These are phyloP conservation scores for Talaromyces trachyspermus DNA, from an alignment of 495 filamentous ascomycete species.

Conservation along the genomic window DNA sequence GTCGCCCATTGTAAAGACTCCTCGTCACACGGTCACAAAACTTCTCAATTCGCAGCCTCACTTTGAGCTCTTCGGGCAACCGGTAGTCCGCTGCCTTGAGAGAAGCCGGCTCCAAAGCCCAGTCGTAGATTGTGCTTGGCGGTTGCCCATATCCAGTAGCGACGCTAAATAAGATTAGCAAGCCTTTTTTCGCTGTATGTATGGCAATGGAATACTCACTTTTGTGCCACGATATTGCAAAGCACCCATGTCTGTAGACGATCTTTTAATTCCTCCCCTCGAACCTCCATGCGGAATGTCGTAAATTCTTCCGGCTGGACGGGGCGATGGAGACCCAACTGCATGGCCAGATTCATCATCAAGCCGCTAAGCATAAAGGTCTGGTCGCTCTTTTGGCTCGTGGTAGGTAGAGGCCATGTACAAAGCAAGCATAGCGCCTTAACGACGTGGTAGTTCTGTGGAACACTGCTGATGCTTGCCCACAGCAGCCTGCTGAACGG, in stretches of 20 bases:
- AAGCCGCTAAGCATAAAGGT: slow-evolving; percentile 85
- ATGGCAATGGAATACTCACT: slow-evolving; percentile 29
- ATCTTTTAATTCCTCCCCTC: slow-evolving; percentile 78
- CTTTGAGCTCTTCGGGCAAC: slow-evolving; percentile 58
- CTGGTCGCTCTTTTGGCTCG: slow-evolving; percentile 75
- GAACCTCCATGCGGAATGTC: slow-evolving; percentile 69
- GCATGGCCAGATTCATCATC: slow-evolving; percentile 93
- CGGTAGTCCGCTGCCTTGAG: slow-evolving; percentile 57
- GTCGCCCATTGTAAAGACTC: slow-evolving; percentile 74
- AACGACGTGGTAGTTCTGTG: slow-evolving; percentile 79
- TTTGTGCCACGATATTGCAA: slow-evolving; percentile 86
- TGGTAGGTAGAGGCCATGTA: slow-evolving; percentile 85
- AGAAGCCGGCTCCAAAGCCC: slow-evolving; percentile 63
- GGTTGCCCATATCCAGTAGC: slow-evolving; percentile 90
- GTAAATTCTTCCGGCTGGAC: slow-evolving; percentile 90
- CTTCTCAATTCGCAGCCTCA: slow-evolving; percentile 71
- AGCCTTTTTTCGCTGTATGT: neutral
- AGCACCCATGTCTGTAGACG: slow-evolving; percentile 85
- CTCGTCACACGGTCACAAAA: slow-evolving; percentile 84
- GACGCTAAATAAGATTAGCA: slow-evolving; percentile 44
- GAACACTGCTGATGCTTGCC: slow-evolving; percentile 72
- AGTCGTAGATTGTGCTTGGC: slow-evolving; percentile 77
- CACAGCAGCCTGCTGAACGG: slow-evolving; percentile 72
- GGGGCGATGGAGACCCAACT: slow-evolving; percentile 81
- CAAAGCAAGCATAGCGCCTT: slow-evolving; percentile 87